Evolutionary conservation across 2,329 filamentous ascomycete genomes (phyloP), one percentile per base, ranked within the genome.

Genomic region (Claviceps purpurea): DNA sequence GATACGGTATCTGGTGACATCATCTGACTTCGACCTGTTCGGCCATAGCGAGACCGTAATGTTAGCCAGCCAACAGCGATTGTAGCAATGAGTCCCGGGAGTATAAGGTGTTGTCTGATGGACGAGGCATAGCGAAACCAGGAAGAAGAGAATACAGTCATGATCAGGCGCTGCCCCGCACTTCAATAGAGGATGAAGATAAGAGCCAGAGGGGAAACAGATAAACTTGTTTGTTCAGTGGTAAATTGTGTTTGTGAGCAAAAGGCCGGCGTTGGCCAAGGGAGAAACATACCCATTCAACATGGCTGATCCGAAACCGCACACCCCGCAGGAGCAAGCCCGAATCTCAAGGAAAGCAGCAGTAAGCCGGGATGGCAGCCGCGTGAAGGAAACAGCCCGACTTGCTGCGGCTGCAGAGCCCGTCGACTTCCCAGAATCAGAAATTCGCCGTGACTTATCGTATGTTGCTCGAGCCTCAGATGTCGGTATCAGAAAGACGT

Each of bases 1-100:
- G 89, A 93, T 57, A 82, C 77, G 54, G 85, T 85, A 73, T 95
- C 89, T 58, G 82, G 73, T 62, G 79, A 81, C 78, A 84, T 83
- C 53, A 66, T 77, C 62, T 68, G 67, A 61, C 67, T 68, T 67
- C 66, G 63, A 65, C 69, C 74, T 78, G 64, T 53, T 52, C 49
- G 37, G 39, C 45, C 55, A 47, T 50, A 55, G 51, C 49, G 52
- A 55, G 48, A 44, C 52, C 54, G 49, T 53, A 50, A 56, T 50
- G 61, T 67, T 60, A 67, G 65, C 61, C 60, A 55, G 54, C 59
- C 58, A 30, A 62, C 55, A 50, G 50, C 55, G 45, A 58, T 18
- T 30, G 53, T 24, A 50, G 54, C 53, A 43, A 57, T 38, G 8
- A 59, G 37, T 46, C 50, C 38, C 39, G 56, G 45, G 44, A 59